Conservation (phyloP, 1,139 yeast species). For the Pichia sp. region DNA sequence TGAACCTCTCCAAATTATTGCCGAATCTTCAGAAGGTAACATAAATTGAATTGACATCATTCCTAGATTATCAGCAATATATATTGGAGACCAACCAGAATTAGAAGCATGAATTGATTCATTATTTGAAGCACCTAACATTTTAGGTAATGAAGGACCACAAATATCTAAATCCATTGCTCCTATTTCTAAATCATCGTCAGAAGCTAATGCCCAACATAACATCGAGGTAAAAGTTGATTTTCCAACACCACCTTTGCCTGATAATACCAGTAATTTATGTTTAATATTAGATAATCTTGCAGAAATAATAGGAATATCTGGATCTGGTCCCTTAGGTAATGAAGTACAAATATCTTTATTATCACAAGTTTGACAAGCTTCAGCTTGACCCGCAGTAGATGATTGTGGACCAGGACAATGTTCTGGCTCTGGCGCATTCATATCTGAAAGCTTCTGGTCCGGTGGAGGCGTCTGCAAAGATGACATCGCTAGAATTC, state of each 20-base stretch:
- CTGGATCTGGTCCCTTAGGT: slow-evolving; percentile 96
- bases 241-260: slow-evolving; percentile 98
- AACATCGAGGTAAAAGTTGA: slow-evolving; percentile 93
- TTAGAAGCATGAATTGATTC: slow-evolving; percentile 85
- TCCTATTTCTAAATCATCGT: slow-evolving; percentile 81
- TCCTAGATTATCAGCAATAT: slow-evolving; percentile 90
- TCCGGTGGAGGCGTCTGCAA: slow-evolving; percentile 7
- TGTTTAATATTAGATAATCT: slow-evolving; percentile 68
- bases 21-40: slow-evolving; percentile 91
- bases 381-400: slow-evolving; percentile 86
- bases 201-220: slow-evolving; percentile 93
- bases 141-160: slow-evolving; percentile 93
- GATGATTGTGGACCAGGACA: slow-evolving; percentile 99
- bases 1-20: slow-evolving; percentile 95
- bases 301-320: slow-evolving; percentile 68
- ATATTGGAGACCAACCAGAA: slow-evolving; percentile 95
- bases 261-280: slow-evolving; percentile 80
- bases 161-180: slow-evolving; percentile 97
- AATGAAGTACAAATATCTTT: slow-evolving; percentile 81
- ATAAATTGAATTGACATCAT: slow-evolving; percentile 94
- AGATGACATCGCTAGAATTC: background rate
- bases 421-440: slow-evolving; percentile 80
- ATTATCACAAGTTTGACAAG: slow-evolving; percentile 93
- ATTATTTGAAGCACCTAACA: slow-evolving; percentile 79
- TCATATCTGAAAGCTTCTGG: slow-evolving; percentile 12